Base-by-base conservation (phyloP, 2,329 filamentous ascomycete genomes). In the Chalara sp. region DNA sequence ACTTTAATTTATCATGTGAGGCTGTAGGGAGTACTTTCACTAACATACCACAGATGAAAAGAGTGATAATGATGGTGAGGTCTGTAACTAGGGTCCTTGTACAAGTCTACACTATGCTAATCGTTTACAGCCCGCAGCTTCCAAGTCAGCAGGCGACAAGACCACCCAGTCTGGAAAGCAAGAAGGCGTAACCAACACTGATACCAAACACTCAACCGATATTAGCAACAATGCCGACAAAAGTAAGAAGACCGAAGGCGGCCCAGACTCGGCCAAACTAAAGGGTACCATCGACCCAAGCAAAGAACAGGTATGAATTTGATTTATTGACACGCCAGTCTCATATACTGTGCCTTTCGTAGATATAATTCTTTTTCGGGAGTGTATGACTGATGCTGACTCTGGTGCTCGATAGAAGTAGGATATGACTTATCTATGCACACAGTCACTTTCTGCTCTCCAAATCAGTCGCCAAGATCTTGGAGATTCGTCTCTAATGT, bases 221-320 rank as follows among this genome's bases (percentile, higher is more conserved):
- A 67, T 70, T 53, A 67, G 68, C 53, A 65, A 69, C 41, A 65
- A 73, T 46, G 59, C 68, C 5, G 68, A 69, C 35, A 76, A 76
- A 68, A 78, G 72, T 62, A 74, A 73, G 61, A 83, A 82, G 69
- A 66, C 69, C n/a, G 78, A 83, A 65, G 79, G 77, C 32, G 65
- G 69, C 47, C 72, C 73, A 32, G 78, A 82, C 45, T 73, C 76
- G 8, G 74, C 78, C 28, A 81, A 82, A 63, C 56, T 70, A 30
- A 73, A 75, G 63, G 75, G 75, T 32, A 73, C 74, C 8, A 67
- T 78, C 46, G 67, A 72, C 37, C 63, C 52, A 52, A 55, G 56
- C 28, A 51, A 58, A 45, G 44, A 53, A 41, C 59, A 63, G 53
- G 58, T 60, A 61, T 63, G 60, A 51, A 31, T 44, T 32, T 33